Evolutionary conservation across 805 yeast species (phyloP), one percentile per base, ranked within the genome.

Genomic region (Cephaloascus albidus): DNA sequence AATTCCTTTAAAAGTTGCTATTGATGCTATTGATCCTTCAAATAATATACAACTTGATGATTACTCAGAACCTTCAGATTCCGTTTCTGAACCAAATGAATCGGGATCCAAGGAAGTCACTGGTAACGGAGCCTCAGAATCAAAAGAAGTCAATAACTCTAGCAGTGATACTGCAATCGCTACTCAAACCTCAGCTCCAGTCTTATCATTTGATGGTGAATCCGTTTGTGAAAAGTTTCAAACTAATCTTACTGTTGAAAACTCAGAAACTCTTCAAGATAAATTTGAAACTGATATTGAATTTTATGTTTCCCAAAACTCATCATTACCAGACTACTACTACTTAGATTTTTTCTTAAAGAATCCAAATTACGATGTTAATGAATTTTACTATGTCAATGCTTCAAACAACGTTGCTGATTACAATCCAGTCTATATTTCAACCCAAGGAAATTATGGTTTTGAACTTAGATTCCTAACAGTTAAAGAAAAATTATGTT

Each of bases 151-250:
- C 28, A 6, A 23, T 6, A 8, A 8, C 6, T 8, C 12, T 8
- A 23, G 12, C 28, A 12, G 12, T 12, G 28, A 23, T 8, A 8
- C 28, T 8, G 12, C 6, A 23, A 23, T 23, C 28, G 28, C 12
- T 12, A 23, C 28, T 8, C 12, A 6, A 23, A 6, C 28, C 6
- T 8, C 6, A 12, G 28, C 12, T 23, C 37, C 36, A 18, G 44
- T 43, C 27, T 40, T 48, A 20, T 14, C 20, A 12, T 48, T 37
- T 33, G 23, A 45, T 6, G 52, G 52, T 32, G 33, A 38, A 10
- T 40, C 43, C 32, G 52, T 48, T 28, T 48, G 52, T 41, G 52
- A 48, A 33, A 47, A 47, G 36, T 48, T 38, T 36, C 30, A 6
- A 23, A 23, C 28, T 12, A 23, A 23, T 23, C 12, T 23, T 6